These are phyloP conservation scores for Leccinum disarticulatum DNA, from an alignment of 768 basidiomycete genomes.

Conservation along the genomic window DNA sequence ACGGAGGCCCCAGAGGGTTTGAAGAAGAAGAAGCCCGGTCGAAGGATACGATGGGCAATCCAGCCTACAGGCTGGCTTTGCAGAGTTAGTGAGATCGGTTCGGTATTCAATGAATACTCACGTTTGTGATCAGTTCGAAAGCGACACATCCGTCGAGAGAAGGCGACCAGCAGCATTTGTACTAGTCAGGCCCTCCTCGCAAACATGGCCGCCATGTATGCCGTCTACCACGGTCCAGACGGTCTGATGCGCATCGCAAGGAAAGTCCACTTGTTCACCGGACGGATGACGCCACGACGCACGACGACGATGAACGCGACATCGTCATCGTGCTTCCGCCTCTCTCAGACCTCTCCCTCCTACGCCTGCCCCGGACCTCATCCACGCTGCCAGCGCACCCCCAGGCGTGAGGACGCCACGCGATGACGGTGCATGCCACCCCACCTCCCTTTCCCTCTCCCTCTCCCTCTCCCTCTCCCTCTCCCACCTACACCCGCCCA, in stretches of 20 bases:
- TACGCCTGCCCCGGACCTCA: no score
- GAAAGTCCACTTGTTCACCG: constrained; percentile 86
- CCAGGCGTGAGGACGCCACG: no score
- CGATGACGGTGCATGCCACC: no score
- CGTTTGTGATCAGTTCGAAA: constrained; percentile 66
- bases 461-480: no score
- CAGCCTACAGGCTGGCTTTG: constrained; percentile 88
- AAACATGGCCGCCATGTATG: constrained; percentile 99
- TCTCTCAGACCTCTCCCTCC: no score
- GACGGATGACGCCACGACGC: no score
- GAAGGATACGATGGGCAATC: constrained; percentile 83
- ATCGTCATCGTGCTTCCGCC: no score
- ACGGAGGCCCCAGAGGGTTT: constrained; percentile 92
- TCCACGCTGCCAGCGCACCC: no score
- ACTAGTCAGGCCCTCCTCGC: constrained; percentile 97
- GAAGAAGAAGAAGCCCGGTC: constrained; percentile 99
- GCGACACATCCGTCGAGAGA: constrained; percentile 96
- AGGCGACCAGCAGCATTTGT: constrained; percentile 98
- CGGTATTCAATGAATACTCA: constrained; percentile 11
- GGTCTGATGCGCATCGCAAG: constrained; percentile 83
- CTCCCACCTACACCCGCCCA: no score
- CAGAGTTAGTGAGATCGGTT: constrained; percentile 66
- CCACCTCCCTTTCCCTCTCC: no score
- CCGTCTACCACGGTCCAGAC: constrained; percentile 91
- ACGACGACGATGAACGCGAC: no score